These are phyloP conservation scores for Trichoderma gamsii DNA, from an alignment of 495 filamentous ascomycete genomes.

Conservation along the genomic window DNA sequence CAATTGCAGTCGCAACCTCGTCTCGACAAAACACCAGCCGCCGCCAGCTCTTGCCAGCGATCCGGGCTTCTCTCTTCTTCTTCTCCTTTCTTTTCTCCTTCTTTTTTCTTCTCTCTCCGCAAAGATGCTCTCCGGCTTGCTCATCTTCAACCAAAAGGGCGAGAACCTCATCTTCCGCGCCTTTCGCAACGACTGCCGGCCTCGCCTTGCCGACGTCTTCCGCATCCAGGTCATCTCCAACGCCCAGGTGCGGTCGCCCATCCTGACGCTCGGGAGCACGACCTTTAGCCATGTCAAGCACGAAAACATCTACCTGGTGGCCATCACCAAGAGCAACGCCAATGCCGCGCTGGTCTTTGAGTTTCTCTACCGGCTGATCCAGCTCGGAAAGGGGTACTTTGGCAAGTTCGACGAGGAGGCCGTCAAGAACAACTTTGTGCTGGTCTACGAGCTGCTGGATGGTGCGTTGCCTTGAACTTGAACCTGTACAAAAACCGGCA, in stretches of 20 bases:
- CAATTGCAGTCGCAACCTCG: neutral
- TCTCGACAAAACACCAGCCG: neutral
- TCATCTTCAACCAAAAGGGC: constrained; percentile 99
- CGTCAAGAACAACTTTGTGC: constrained; percentile 99
- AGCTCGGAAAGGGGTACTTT: constrained; percentile 92
- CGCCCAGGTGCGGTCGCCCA: constrained; percentile 93
- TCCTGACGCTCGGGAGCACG: constrained; percentile 93
- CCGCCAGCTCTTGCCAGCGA: neutral
- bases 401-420: constrained; percentile 99
- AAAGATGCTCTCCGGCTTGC: constrained; percentile 90
- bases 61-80: neutral
- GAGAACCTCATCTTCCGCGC: constrained; percentile 99
- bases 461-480: constrained; percentile 45
- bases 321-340: constrained; percentile 98
- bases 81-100: neutral
- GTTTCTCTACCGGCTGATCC: constrained; percentile 88
- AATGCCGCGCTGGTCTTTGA: constrained; percentile 98
- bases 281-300: constrained; percentile 99
- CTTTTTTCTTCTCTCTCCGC: neutral
- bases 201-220: constrained; percentile 95
- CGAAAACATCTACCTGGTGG: constrained; percentile 98
- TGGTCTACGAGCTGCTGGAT: constrained; percentile 96
- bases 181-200: constrained; percentile 95
- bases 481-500: neutral
- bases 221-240: constrained; percentile 99